A percentile compares a stretch with the other conserved stretches of the same genome.
Evolutionary conservation across 208 protist genomes (phyloP).

Genomic region (Trypanosoma caninum): DNA sequence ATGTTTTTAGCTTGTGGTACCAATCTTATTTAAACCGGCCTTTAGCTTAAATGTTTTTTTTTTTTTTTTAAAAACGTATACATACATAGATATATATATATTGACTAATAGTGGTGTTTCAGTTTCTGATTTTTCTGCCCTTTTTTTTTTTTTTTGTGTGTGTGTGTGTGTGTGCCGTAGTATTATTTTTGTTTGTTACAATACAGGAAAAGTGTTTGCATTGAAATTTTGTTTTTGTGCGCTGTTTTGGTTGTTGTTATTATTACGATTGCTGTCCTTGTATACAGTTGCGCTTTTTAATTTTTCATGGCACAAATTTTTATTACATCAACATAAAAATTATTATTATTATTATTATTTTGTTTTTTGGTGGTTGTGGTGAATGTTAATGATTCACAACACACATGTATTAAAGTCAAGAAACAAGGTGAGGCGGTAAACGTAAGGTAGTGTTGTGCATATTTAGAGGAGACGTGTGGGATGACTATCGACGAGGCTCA

Average conservation of each 20-base stretch:
- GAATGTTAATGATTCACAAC: too few relatives aligned
- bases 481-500: constrained; percentile 15
- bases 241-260: neutral
- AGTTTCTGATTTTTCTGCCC: neutral
- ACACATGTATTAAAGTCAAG: neutral
- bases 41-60: neutral
- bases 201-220: neutral
- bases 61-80: neutral
- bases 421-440: neutral
- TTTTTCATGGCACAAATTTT: neutral
- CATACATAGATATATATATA: too few relatives aligned
- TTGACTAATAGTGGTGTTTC: neutral
- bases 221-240: neutral
- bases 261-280: neutral
- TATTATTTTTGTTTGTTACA: neutral
- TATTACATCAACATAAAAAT: neutral
- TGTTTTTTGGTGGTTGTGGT: neutral
- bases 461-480: neutral
- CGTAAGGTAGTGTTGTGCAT: too few relatives aligned
- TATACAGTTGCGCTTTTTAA: neutral
- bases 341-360: neutral
- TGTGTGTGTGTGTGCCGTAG: neutral
- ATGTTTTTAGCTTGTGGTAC: too few relatives aligned
- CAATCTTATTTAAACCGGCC: neutral
- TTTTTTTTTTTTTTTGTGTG: neutral